Conservation (phyloP, 2,329 filamentous ascomycete genomes). For the Ascochyta viciae-villosae region DNA sequence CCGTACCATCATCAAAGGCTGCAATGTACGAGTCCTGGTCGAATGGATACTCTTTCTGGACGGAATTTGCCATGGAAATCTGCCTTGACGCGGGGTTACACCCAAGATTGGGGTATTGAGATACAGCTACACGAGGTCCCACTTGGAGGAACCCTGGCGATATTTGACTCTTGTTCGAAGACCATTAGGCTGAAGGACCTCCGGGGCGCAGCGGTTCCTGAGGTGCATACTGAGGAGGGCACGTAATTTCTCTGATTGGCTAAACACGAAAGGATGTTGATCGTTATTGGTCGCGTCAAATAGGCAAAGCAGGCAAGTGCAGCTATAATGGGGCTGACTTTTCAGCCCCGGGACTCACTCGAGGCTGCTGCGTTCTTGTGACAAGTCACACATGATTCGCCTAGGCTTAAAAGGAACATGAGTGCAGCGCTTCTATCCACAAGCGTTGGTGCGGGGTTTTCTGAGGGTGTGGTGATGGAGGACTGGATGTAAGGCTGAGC, state of each 20-base stretch:
- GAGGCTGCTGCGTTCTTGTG: too few species aligned
- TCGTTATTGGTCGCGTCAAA: not conserved
- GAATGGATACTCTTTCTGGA: conserved; percentile 9
- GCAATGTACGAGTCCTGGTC: conserved; percentile 13
- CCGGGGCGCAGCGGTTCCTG: not conserved
- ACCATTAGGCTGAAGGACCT: not conserved
- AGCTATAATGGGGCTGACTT: not conserved
- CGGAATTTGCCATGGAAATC: not conserved
- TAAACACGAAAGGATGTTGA: too few species aligned
- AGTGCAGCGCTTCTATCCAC: too few species aligned
- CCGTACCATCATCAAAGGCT: conserved; percentile 13
- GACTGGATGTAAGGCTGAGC: too few species aligned
- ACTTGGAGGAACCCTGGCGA: too few species aligned
- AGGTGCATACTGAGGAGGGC: not conserved
- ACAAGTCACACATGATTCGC: too few species aligned
- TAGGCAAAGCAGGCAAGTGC: not conserved
- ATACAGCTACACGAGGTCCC: too few species aligned
- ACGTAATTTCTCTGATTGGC: not conserved
- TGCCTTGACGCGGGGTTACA: not conserved
- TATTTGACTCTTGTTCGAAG: too few species aligned
- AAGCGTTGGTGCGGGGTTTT: not conserved
- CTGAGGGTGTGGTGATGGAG: not conserved
- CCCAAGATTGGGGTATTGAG: not conserved
- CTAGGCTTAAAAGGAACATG: too few species aligned
- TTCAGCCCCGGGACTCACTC: not conserved